Base-by-base conservation (phyloP, 768 basidiomycete genomes). In the Mycena olivaceomarginata region DNA sequence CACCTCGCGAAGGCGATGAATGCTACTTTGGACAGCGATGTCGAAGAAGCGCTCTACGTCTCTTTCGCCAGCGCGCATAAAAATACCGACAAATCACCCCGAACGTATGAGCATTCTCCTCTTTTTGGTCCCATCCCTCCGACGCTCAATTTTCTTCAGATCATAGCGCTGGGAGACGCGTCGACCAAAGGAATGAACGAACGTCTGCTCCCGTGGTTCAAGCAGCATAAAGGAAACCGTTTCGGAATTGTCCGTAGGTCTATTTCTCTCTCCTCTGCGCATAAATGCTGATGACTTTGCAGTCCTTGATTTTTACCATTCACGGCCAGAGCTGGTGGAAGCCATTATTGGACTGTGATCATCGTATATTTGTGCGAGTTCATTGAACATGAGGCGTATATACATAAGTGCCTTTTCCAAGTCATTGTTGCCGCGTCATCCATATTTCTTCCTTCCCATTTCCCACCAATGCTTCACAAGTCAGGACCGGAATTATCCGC, bases 261-360 rank as follows among this genome's bases (percentile, higher is more conserved):
- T 63, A 41, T 9, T 4, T 2, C 18, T n/a, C n/a, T n/a, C n/a
- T n/a, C n/a, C n/a, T n/a, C n/a, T 22, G 11, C 18, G 12, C 22
- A 16, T 53, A 6, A 40, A 66, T 43, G 31, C 68, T 69, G 5
- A 67, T 48, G 6, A 62, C 7, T 2, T 31, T 43, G 15, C 39
- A 80, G 79, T 80, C 2, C 70, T 80, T 3, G 79, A 80, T 65
- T 80, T 80, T 63, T 77, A 80, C 43, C 69, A 77, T 62, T 77
- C 75, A 20, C 69, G 72, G 56, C 70, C 76, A 5, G 76, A 16
- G 5, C 37, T 80, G 20, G 70, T 80, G 13, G 41, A 70, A 41
- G 71, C 79, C 40, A 77, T 80, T 20, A 77, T 77, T 25, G 79
- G 79, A 11, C 46, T 77, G 39, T 77, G 39, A 67, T 65, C 5